Evolutionary conservation across 1,139 yeast species (phyloP).

Genomic region (Yamadazyma friedrichii): DNA sequence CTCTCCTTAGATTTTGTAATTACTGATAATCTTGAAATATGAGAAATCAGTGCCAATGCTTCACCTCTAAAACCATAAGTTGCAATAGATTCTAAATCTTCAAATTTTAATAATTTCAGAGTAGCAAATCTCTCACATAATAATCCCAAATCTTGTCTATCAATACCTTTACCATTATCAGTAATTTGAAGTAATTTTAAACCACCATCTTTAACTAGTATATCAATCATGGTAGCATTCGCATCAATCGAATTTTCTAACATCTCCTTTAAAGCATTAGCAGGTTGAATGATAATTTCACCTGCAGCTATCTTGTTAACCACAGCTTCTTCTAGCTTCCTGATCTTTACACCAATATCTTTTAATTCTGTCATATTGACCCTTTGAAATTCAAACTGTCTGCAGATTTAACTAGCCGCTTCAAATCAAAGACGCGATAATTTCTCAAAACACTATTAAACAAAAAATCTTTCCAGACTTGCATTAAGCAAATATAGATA

Average conservation of each 20-base stretch:
- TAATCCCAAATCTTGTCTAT: slow-evolving; percentile 42
- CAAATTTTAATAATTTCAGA: slow-evolving; percentile 48
- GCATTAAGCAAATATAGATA: background rate
- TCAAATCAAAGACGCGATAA: slow-evolving; percentile 1
- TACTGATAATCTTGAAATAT: slow-evolving; percentile 67
- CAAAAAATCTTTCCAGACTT: background rate
- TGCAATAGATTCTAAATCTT: slow-evolving; percentile 46
- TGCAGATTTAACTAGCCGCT: background rate
- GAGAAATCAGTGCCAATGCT: slow-evolving; percentile 61
- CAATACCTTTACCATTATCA: slow-evolving; percentile 55
- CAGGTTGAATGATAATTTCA: slow-evolving; percentile 91
- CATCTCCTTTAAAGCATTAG: slow-evolving; percentile 65
- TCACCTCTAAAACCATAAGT: slow-evolving; percentile 66
- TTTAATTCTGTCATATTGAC: slow-evolving; percentile 1
- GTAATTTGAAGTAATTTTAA: slow-evolving; percentile 50
- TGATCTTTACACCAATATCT: slow-evolving; percentile 15
- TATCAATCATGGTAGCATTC: slow-evolving; percentile 44
- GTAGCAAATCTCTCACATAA: slow-evolving; percentile 61
- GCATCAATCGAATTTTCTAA: slow-evolving; percentile 59
- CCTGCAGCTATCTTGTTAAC: slow-evolving; percentile 96
- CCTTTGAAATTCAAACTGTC: background rate
- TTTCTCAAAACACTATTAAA: background rate
- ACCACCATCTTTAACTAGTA: slow-evolving; percentile 55
- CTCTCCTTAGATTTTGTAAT: slow-evolving; percentile 58
- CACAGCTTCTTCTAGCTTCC: slow-evolving; percentile 61